These are phyloP conservation scores for Kickxella alabastrina DNA, from an alignment of 192 early-diverging fungal species.

Conservation along the genomic window DNA sequence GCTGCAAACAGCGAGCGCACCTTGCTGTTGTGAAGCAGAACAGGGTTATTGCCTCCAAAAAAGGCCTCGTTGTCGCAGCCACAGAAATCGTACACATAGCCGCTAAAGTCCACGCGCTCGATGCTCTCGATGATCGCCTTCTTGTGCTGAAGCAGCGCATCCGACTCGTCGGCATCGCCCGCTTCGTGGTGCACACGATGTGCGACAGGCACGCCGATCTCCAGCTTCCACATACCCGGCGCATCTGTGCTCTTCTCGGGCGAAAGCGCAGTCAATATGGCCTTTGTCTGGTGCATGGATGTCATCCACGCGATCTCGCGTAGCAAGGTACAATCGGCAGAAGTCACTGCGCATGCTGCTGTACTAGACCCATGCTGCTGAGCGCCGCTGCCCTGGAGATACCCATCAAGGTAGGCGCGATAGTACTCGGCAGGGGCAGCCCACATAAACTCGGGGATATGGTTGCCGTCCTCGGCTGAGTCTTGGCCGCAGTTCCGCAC, in stretches of 20 bases:
- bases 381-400: conserved; percentile 1
- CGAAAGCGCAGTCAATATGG: conserved; percentile 4
- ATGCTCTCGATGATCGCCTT: conserved; percentile 29
- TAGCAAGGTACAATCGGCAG: conserved; percentile 18
- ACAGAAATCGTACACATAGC: conserved; percentile 51
- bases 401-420: conserved; percentile 25
- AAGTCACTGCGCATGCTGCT: background rate
- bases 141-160: conserved; percentile 5
- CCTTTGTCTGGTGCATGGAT: conserved; percentile 31
- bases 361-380: background rate
- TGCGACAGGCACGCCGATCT: conserved; percentile 8
- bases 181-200: background rate
- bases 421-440: conserved; percentile 11
- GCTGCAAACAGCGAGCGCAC: conserved; percentile 60
- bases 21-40: conserved; percentile 53
- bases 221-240: conserved; percentile 8
- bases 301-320: conserved; percentile 48
- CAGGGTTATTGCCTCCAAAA: conserved; percentile 51
- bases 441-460: conserved; percentile 39
- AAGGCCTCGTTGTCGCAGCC: conserved; percentile 52
- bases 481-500: conserved; percentile 13
- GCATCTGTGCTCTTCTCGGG: background rate
- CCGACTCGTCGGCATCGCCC: background rate
- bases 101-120: conserved; percentile 23
- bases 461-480: background rate